These are phyloP conservation scores for Rubus parviflorus DNA, from an alignment of 306 rosid species.

Conservation along the genomic window DNA sequence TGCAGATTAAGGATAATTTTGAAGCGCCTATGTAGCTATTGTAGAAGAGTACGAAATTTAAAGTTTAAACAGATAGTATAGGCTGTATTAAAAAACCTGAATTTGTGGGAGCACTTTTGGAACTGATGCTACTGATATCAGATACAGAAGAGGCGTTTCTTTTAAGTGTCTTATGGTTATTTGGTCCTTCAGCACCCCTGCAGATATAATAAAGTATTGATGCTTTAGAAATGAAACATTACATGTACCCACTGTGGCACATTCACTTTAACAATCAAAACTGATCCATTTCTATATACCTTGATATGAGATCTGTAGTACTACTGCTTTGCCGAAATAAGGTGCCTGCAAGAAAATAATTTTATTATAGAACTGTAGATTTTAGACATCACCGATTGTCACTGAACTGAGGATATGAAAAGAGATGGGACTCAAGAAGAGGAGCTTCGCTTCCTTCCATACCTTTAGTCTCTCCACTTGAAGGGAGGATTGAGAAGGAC, in stretches of 20 bases:
- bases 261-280: background rate
- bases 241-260: constrained; percentile 6
- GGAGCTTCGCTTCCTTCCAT: constrained; percentile 25
- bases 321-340: constrained; percentile 44
- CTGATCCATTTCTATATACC: constrained; percentile 26
- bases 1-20: constrained; percentile 22
- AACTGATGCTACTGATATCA: constrained; percentile 59
- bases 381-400: background rate
- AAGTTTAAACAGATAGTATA: background rate
- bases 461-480: constrained; percentile 65
- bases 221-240: background rate
- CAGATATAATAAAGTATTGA: background rate
- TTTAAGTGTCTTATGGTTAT: constrained; percentile 39
- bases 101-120: constrained; percentile 44
- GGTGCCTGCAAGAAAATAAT: constrained; percentile 39
- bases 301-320: constrained; percentile 37
- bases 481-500: constrained; percentile 62
- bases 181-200: constrained; percentile 42
- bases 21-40: background rate
- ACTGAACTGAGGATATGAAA: background rate
- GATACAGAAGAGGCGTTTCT: constrained; percentile 67
- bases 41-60: background rate
- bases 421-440: background rate
- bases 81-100: constrained; percentile 39
- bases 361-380: background rate